Percentiles rank a stretch among this genome's conserved stretches.
phyloP scores from a whole-genome alignment of 305 asterid species.

The Striga hermonthica region DNA sequence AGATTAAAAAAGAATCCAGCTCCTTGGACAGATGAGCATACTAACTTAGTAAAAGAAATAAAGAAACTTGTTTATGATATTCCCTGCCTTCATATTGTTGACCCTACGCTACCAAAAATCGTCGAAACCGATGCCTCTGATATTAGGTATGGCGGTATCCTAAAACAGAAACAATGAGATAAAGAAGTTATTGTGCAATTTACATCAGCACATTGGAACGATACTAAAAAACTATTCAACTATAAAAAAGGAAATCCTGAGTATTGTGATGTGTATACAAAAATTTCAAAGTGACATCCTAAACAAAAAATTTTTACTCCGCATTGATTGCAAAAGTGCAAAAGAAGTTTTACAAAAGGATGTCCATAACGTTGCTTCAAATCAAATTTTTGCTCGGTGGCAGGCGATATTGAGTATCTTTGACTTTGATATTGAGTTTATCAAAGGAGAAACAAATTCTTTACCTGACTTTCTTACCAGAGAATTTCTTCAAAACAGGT shows the following conservation, averaged over 20 bases:
- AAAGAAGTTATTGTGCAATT: background rate
- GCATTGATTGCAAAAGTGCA: background rate
- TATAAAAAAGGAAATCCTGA: background rate
- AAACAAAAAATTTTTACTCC: background rate
- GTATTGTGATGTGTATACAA: background rate
- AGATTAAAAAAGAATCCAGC: background rate
- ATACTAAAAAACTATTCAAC: background rate
- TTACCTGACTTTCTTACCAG: too few relatives aligned
- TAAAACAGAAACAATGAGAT: background rate
- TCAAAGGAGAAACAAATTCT: background rate
- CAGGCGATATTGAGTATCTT: background rate
- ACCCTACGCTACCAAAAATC: background rate
- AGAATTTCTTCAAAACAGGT: background rate
- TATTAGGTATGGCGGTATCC: background rate
- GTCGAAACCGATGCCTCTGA: background rate
- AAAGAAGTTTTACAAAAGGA: conserved; percentile 4
- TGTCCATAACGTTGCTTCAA: background rate
- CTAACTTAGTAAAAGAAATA: background rate
- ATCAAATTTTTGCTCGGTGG: background rate
- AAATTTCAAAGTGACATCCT: background rate
- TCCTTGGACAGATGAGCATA: background rate
- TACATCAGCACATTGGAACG: background rate
- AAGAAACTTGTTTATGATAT: background rate
- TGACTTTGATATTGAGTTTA: background rate
- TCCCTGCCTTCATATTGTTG: background rate